Evolutionary conservation across 2,329 filamentous ascomycete species (phyloP), one percentile per base, ranked within the genome.

Genomic region (Xylogone sp.): DNA sequence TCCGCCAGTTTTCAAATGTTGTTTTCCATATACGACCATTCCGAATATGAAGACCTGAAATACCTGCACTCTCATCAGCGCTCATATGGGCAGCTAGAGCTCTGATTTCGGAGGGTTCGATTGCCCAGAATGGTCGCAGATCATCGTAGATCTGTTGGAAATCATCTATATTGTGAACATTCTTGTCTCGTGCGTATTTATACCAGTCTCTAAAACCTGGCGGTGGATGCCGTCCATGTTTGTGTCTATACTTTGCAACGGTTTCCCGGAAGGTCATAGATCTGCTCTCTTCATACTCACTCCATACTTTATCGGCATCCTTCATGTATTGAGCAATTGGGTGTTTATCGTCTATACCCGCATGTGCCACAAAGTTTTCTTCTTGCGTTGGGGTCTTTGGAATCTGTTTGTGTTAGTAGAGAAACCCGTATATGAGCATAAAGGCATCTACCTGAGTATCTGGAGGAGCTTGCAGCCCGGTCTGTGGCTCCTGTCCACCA

Each of bases 101-200:
- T 29, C 68, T 59, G 31, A 70, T 66, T 2, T 60, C 58, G 6
- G 56, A 49, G 7, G 69, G 68, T 18, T 68, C 59, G 2, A 71
- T 53, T 21, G 61, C 79, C 82, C 81, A 85, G 59, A 81, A 84
- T 2, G 82, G 82, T 44, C 76, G 70, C 49, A 85, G 60, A 61
- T 86, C 82, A 56, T 82, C 76, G 68, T 83, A 82, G 52, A 86
- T 81, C 53, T 82, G 80, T 60, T 84, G 79, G 67, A 83, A 86
- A 49, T 82, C 77, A 59, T 86, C 82, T 39, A 86, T 72, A 9
- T 84, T 71, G 50, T 84, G 66, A n/a, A 79, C 75, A 31, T 80
- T 68, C 43, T 71, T 70, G 21, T 76, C 69, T 19, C 68, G 59
- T 6, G 82, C 82, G 51, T 79, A 81, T 27, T 70, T 66, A 58